Evolutionary conservation across 306 rosid species (phyloP), one percentile per base, ranked within the genome.

Genomic region (Quercus suber): DNA sequence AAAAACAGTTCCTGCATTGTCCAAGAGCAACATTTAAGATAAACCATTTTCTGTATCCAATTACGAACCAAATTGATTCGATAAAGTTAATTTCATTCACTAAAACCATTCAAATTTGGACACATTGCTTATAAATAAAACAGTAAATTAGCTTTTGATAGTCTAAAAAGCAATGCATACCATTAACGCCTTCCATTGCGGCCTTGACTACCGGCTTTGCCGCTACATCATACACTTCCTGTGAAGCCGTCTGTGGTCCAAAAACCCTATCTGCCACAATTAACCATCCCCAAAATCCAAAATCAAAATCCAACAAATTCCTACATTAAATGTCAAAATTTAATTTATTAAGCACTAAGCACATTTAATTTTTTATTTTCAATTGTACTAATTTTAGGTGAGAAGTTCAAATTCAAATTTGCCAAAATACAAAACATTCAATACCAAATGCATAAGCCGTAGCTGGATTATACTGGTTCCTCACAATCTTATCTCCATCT

Each of bases 171-270:
- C 2, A 78, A 21, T 37, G 1, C 89, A 49, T 90, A 96, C 99
- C 99, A 80, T 92, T 93, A 84, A 93, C 86, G 73, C 99, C 99
- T 81, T 96, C 99, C 99, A 96, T 96, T 71, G 99, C 96, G 84
- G 97, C 90, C 87, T 90, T 96, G 64, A 96, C 97, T 4, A 96
- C 97, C 63, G 99, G 99, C 81, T 87, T 96, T 13, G 98, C 98
- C 5, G 99, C 99, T 33, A 93, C 97, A 80, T 96, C 99, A 72
- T 96, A 96, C 71, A 96, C 99, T 80, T 93, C 96, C 1, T 84
- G 96, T 2, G 99, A 84, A 80, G 7, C 28, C n/a, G 97, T 85
- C 77, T 96, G 91, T 45, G 86, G 97, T 82, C 99, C 99, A 81
- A 93, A 96, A 73, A 96, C 99, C 84, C 77, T 93, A 93, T 96